These are phyloP conservation scores for Neurospora discreta DNA, from an alignment of 495 filamentous ascomycete genomes.

Conservation along the genomic window DNA sequence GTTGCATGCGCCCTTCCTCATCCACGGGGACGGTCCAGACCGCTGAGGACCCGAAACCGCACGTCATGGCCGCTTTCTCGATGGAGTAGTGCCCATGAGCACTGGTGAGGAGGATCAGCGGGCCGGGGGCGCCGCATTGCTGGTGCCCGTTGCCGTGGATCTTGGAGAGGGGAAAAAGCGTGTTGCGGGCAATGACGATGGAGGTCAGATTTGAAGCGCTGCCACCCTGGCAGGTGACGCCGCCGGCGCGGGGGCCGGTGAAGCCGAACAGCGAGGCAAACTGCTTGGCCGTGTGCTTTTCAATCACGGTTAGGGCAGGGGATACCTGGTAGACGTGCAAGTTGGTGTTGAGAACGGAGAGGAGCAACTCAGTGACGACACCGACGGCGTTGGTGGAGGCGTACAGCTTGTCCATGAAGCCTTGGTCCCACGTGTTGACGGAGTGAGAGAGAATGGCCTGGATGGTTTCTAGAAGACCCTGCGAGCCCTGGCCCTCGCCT, in stretches of 20 bases:
- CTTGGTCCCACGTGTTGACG: constrained; percentile 95
- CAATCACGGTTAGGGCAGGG: constrained; percentile 74
- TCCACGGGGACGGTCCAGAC: constrained; percentile 72
- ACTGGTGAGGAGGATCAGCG: constrained; percentile 80
- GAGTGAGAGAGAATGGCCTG: constrained; percentile 62
- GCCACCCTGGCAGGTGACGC: constrained; percentile 80
- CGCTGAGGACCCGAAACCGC: constrained; percentile 64
- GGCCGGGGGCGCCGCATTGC: constrained; percentile 31
- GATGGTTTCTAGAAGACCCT: constrained; percentile 56
- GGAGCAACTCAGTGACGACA: constrained; percentile 69
- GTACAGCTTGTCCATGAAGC: constrained; percentile 90
- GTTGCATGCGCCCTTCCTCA: constrained; percentile 56
- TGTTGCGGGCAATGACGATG: constrained; percentile 82
- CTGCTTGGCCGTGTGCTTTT: constrained; percentile 60
- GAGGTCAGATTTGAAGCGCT: constrained; percentile 77
- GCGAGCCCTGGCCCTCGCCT: constrained; percentile 41
- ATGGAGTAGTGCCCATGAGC: constrained; percentile 86
- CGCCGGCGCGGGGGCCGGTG: constrained; percentile 60
- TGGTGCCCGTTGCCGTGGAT: constrained; percentile 43
- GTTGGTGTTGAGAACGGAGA: constrained; percentile 81
- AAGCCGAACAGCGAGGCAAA: constrained; percentile 71
- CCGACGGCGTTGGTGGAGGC: constrained; percentile 77
- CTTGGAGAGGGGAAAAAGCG: constrained; percentile 67
- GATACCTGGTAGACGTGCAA: constrained; percentile 85
- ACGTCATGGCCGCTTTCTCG: constrained; percentile 84